Evolutionary conservation across 305 asterid species (phyloP), one percentile per base, ranked within the genome.

Genomic region (Ruellia speciosa): DNA sequence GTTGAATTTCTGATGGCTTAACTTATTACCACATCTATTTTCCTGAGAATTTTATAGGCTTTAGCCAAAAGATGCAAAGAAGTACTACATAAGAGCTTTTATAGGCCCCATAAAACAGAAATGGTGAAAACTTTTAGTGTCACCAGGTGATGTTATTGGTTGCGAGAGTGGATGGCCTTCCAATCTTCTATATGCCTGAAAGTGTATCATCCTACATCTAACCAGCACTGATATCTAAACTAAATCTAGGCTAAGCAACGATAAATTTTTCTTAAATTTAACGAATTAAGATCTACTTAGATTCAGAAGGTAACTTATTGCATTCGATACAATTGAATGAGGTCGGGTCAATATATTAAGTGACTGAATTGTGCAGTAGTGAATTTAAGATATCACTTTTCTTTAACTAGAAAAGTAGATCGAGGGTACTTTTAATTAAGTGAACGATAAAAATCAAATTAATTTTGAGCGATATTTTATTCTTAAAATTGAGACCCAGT

Each of bases 1-100:
- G 19, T 14, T 57, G 47, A 51, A 50, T 39, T 43, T 31, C 52
- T 19, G 43, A 52, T 57, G 50, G 51, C 17, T n/a, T 41, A 50
- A 41, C 31, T 17, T 7, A 53, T 20, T 52, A 59, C 20, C 14
- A 18, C 54, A 59, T 52, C 52, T 19, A 59, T 15, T 16, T 39
- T 49, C 46, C 6, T 41, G 0, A 62, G 63, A 40, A 62, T 9
- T 20, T 20, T 43, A 28, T 6, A 17, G 40, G 20, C 19, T 18
- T 18, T 33, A 54, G 7, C 45, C 52, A 1, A 40, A 2, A 13
- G 19, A 15, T 19, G 45, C 6, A 55, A 31, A 12, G 19, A 14
- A 43, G 18, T 11, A 7, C 45, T 4, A 14, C 45, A 10, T 3
- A 66, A 4, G n/a, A 46, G 59, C 56, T 8, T 49, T 19, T 15